Evolutionary conservation across 2,329 filamentous ascomycete species (phyloP), one percentile per base, ranked within the genome.

Genomic region (Colletotrichum falcatum): DNA sequence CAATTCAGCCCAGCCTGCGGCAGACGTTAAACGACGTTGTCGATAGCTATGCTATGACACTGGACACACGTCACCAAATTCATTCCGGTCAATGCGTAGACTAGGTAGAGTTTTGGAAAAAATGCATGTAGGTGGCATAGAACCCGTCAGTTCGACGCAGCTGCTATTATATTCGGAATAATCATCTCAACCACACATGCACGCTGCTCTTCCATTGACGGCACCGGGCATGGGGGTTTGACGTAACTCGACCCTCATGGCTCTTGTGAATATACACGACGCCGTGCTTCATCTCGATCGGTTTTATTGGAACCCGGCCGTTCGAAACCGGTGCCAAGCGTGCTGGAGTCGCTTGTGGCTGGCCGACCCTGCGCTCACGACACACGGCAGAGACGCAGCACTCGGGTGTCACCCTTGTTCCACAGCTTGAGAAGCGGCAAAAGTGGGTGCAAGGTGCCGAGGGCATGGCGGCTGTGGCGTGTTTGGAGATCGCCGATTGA

Each of bases 41-140:
- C 14, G 26, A 28, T 33, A 8, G 49, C 18, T 11, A 30, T 33
- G 49, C 18, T 11, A 30, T 33, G 49, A 30, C 28, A 18, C 12
- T n/a, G 18, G 7, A 20, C 2, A 11, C 49, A 30, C 14, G 26
- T 30, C 18, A 18, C 18, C 16, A 18, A 33, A 18, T 16, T 5
- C 28, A 1, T 18, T 33, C 3, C 6, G 8, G 3, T 9, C 18
- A 28, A 3, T 26, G 49, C 49, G 14, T 16, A 30, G 9, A n/a
- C 16, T 30, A 18, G 8, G 9, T 3, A 33, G 11, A 33, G 12
- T 5, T 9, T 11, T 53, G 30, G 5, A 16, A 2, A 35, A 18
- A 2, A 33, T 6, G 8, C 9, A 33, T 33, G 7, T 30, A 12
- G 5, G 14, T 5, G 1, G 1, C 3, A n/a, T 3, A 2, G 8